Conservation (phyloP, 352 stramenopile species). For the Thalassiosira hispida region DNA sequence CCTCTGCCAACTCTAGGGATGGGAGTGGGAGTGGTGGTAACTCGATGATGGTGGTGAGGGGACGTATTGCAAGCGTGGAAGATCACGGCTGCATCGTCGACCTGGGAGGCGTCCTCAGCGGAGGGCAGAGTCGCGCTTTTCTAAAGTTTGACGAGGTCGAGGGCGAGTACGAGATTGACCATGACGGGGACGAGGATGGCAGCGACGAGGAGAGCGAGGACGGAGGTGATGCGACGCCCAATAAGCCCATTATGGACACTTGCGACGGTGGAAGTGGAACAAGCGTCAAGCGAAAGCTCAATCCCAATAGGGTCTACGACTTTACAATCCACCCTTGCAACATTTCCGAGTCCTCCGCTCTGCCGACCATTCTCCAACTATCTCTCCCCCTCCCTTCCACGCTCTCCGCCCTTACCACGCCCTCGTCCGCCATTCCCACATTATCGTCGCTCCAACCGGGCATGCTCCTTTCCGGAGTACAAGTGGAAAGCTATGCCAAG, state of each 20-base stretch:
- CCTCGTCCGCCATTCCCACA: conserved; percentile 77
- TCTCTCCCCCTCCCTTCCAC: conserved; percentile 34
- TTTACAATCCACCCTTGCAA: conserved; percentile 54
- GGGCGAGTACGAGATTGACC: conserved; percentile 57
- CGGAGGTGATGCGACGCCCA: conserved; percentile 13
- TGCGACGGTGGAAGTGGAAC: conserved; percentile 82
- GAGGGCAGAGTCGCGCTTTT: conserved; percentile 85
- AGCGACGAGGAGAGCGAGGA: conserved; percentile 24
- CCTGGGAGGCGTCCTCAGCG: conserved; percentile 77
- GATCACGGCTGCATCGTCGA: conserved; percentile 94
- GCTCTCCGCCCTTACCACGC: conserved; percentile 34
- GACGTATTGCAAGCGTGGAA: conserved; percentile 90
- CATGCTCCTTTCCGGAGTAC: conserved; percentile 90
- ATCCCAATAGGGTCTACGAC: conserved; percentile 64
- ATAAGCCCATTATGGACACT: conserved; percentile 2
- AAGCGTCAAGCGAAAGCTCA: conserved; percentile 67
- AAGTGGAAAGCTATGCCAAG: conserved; percentile 86
- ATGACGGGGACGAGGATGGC: conserved; percentile 61
- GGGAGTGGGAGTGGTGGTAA: conserved; percentile 11
- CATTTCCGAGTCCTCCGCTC: conserved; percentile 41
- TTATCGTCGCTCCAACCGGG: conserved; percentile 90
- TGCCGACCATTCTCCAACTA: conserved; percentile 51
- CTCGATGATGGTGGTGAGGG: conserved; percentile 84
- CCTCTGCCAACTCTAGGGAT: neutral
- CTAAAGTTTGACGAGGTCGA: conserved; percentile 80